These are phyloP conservation scores for Colletotrichum endophyticum DNA, from an alignment of 2,329 filamentous ascomycete genomes.

Conservation along the genomic window DNA sequence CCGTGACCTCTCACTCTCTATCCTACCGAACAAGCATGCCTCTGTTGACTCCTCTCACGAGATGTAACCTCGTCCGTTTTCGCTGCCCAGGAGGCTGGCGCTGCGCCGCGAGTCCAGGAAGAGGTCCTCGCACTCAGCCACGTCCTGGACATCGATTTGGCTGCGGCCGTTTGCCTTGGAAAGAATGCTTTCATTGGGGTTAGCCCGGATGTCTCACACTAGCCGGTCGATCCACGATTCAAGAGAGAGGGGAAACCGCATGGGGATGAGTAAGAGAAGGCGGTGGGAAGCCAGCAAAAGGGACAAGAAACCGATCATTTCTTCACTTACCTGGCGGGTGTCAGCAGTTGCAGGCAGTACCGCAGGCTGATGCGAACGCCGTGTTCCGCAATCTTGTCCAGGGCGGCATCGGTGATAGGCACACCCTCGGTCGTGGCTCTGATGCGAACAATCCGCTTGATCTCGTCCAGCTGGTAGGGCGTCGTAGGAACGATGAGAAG, in stretches of 20 bases:
- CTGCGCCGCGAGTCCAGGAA: constrained; percentile 85
- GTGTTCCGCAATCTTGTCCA: constrained; percentile 86
- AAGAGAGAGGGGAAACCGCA: background rate
- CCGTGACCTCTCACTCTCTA: background rate
- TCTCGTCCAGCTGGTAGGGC: constrained; percentile 86
- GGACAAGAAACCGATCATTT: background rate
- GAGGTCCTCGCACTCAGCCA: constrained; percentile 81
- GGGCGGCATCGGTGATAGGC: constrained; percentile 77
- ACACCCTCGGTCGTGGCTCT: constrained; percentile 84
- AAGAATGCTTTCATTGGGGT: constrained; percentile 68
- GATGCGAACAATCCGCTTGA: constrained; percentile 88
- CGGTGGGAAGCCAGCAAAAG: background rate
- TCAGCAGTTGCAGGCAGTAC: constrained; percentile 91
- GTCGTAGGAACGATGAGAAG: constrained; percentile 96
- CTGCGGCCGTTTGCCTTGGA: constrained; percentile 81
- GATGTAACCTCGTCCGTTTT: constrained; percentile 69
- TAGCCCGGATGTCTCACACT: constrained; percentile 35
- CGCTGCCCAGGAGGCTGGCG: constrained; percentile 69
- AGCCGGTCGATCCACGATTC: constrained; percentile 12
- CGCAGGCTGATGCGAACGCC: constrained; percentile 89
- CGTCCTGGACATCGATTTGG: constrained; percentile 78
- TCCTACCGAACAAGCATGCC: background rate
- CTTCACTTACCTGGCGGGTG: constrained; percentile 72
- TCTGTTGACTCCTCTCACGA: constrained; percentile 44
- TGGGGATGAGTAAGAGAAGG: constrained; percentile 3